A percentile compares a stretch with the other conserved stretches of the same genome.
These are phyloP conservation scores for Epipyxis sp. DNA, from an alignment of 108 stramenopile genomes.

Conservation along the genomic window DNA sequence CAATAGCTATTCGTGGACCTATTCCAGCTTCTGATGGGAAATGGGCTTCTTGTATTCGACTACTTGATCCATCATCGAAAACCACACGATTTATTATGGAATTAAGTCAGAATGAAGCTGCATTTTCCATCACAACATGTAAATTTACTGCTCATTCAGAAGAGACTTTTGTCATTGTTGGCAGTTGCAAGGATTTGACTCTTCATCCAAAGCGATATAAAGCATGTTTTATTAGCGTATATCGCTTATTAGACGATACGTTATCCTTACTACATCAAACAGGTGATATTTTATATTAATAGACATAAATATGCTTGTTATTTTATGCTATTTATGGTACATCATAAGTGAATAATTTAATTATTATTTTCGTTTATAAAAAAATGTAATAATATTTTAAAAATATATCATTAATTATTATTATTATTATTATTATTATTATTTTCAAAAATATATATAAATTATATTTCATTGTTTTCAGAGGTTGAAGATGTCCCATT, in stretches of 20 bases:
- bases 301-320: no score
- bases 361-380: no score
- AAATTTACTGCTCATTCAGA: conserved; percentile 85
- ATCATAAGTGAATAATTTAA: no score
- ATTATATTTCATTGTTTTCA: no score
- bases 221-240: not conserved
- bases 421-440: no score
- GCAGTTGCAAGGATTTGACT: conserved; percentile 77
- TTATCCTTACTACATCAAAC: conserved; percentile 26
- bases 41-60: conserved; percentile 92
- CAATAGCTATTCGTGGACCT: conserved; percentile 79
- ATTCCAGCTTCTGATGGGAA: conserved; percentile 69
- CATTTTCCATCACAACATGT: conserved; percentile 79
- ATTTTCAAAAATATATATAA: no score
- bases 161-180: conserved; percentile 85
- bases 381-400: no score
- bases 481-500: conserved; percentile 87
- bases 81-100: conserved; percentile 77
- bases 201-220: conserved; percentile 63
- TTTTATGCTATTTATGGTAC: no score
- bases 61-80: conserved; percentile 78
- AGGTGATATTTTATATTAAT: no score
- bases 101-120: conserved; percentile 84
- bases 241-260: not conserved
- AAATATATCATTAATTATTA: no score